Base-by-base conservation (phyloP, 1,284 basidiomycete genomes). In the Flammula alnicola region DNA sequence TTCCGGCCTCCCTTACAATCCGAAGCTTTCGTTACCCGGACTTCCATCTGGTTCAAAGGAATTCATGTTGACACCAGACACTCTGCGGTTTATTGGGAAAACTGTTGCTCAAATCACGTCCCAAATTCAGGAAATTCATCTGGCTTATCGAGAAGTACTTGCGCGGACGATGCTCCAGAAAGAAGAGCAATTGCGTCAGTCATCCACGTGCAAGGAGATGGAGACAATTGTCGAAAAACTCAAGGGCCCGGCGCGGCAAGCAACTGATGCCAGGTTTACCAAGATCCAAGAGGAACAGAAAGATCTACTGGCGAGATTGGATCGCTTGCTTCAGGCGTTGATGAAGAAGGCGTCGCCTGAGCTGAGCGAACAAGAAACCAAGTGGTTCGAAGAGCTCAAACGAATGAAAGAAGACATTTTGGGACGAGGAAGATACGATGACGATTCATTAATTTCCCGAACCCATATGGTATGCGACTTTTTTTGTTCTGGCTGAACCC, bases 371-470 rank as follows among this genome's bases (percentile, higher is more conserved):
- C 81, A 84, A 57, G 97, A 98, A 73, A 84, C 76, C 48, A 86
- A 84, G 63, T 99, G 97, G 97, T 97, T 98, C 60, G 88, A 87
- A 47, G 96, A 99, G 73, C 72, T 99, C 47, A 82, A 84, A 59
- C 75, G 91, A 54, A 85, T 98, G 81, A 87, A 86, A 61, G 70
- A 70, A 12, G 87, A 91, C 57, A 78, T 97, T 22, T 61, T 74
- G 12, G 88, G 88, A 6, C 65, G 73, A 8, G 78, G 80, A 2
- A 77, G 73, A 58, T 89, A 84, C 63, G 87, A 91, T 61, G 81
- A 84, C 57, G 75, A 74, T 17, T 86, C 85, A 1, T 58, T 91
- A 48, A 68, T 68, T 19, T 72, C 79, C 7, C 73, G 86, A 46
- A 73, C 76, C 17, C 72, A 69, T 46, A 52, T 79, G 74, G 88